Percentiles rank a stretch among this genome's conserved stretches.
Conservation (phyloP, 768 basidiomycete genomes). For the Lentinula guzmanii region DNA sequence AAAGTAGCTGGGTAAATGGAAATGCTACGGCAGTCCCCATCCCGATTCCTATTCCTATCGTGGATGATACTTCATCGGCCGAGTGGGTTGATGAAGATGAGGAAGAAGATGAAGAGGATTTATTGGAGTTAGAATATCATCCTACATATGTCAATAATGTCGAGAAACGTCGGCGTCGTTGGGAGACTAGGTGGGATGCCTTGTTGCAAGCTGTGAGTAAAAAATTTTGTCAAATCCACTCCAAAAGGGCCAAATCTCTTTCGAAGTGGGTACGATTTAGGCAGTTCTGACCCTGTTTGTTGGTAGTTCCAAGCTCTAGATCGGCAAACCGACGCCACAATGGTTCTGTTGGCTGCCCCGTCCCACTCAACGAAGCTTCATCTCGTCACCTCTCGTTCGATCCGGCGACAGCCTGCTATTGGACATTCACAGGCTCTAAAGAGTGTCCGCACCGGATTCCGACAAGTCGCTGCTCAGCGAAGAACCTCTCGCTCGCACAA, state of each 20-base stretch:
- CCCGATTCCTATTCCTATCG: slow-evolving; percentile 11
- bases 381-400: slow-evolving; percentile 58
- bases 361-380: slow-evolving; percentile 67
- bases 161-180: slow-evolving; percentile 63
- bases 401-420: slow-evolving; percentile 51
- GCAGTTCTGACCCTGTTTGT: slow-evolving; percentile 23
- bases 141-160: slow-evolving; percentile 60
- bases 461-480: slow-evolving; percentile 52
- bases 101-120: slow-evolving; percentile 62
- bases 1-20: slow-evolving; percentile 31
- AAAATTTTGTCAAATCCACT: background rate
- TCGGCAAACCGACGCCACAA: slow-evolving; percentile 74
- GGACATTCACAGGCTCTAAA: slow-evolving; percentile 42
- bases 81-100: slow-evolving; percentile 76
- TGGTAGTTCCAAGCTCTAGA: slow-evolving; percentile 71
- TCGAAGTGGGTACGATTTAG: slow-evolving; percentile 15
- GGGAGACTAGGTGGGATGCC: slow-evolving; percentile 74
- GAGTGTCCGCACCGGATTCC: slow-evolving; percentile 52
- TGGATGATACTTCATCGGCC: slow-evolving; percentile 24
- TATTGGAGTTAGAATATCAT: slow-evolving; percentile 73
- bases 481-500: slow-evolving; percentile 37
- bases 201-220: slow-evolving; percentile 61
- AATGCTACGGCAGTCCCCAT: slow-evolving; percentile 9
- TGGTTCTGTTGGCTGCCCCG: slow-evolving; percentile 70
- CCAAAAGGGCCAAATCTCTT: slow-evolving; percentile 16